Evolutionary conservation across 495 filamentous ascomycete species (phyloP).

Genomic region (Aspergillus mulundensis): DNA sequence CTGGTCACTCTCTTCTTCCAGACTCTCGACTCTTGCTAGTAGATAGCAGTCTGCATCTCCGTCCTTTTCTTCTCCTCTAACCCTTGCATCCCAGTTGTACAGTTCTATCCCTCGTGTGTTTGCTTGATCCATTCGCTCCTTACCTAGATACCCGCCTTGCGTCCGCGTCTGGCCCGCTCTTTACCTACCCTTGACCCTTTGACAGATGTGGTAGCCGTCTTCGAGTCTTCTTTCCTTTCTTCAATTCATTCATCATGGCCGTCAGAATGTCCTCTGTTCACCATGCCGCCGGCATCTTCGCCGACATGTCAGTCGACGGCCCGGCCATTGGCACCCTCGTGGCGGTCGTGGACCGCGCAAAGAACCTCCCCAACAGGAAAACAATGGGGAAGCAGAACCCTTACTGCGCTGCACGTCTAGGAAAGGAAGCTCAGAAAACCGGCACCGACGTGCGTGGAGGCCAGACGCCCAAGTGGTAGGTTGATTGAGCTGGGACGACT

Average conservation of each 20-base stretch:
- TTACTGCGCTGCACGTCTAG: conserved; percentile 88
- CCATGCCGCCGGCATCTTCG: conserved; percentile 92
- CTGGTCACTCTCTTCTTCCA: background rate
- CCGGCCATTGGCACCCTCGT: conserved; percentile 93
- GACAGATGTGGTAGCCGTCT: conserved; percentile 5
- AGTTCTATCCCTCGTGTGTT: conserved; percentile 7
- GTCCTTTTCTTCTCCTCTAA: conserved; percentile 1
- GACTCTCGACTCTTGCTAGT: background rate
- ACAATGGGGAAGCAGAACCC: conserved; percentile 98
- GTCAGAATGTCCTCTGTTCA: conserved; percentile 33
- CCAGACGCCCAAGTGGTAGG: conserved; percentile 90
- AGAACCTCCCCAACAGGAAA: conserved; percentile 94
- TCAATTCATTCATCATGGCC: conserved; percentile 21
- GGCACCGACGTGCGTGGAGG: conserved; percentile 90
- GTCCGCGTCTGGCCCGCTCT: background rate
- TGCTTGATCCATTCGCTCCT: conserved; percentile 6
- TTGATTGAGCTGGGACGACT: conserved; percentile 6
- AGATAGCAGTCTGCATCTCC: background rate
- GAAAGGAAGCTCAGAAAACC: conserved; percentile 98
- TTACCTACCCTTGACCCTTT: background rate
- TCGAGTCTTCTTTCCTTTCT: background rate
- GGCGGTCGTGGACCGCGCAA: conserved; percentile 83
- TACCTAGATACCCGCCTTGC: conserved; percentile 1
- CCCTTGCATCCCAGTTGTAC: conserved; percentile 4
- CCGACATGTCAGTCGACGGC: conserved; percentile 92